Conservation (phyloP, 1,139 yeast genomes). For the Yamadazyma triangularis region DNA sequence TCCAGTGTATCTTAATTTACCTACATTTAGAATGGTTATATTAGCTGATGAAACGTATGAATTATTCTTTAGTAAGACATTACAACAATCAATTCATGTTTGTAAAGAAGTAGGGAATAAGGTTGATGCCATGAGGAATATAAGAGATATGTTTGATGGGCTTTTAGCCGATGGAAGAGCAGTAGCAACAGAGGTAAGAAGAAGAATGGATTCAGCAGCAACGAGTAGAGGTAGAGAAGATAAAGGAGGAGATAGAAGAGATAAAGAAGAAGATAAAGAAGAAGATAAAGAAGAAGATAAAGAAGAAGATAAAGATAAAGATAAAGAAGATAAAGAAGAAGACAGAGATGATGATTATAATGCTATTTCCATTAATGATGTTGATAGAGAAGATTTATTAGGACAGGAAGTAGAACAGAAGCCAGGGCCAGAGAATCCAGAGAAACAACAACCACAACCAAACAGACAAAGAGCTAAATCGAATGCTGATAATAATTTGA, state of each 20-base stretch:
- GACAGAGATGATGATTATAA: constrained; percentile 47
- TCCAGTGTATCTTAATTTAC: constrained; percentile 71
- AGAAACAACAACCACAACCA: background rate
- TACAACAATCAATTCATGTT: constrained; percentile 63
- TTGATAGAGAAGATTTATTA: constrained; percentile 41
- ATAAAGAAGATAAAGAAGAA: too few relatives aligned
- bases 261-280: constrained; percentile 14
- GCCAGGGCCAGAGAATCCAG: too few relatives aligned
- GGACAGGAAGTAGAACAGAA: too few relatives aligned
- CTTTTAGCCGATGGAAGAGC: constrained; percentile 87
- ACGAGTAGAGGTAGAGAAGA: constrained; percentile 16
- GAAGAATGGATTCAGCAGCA: constrained; percentile 75
- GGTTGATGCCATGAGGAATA: constrained; percentile 49
- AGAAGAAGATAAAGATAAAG: too few relatives aligned
- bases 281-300: too few relatives aligned
- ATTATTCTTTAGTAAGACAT: constrained; percentile 66
- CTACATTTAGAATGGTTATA: constrained; percentile 92
- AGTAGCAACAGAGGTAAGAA: constrained; percentile 83
- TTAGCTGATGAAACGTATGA: constrained; percentile 94
- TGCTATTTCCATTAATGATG: constrained; percentile 42
- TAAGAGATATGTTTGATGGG: constrained; percentile 88
- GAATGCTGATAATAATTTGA: constrained; percentile 14
- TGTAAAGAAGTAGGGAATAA: constrained; percentile 48
- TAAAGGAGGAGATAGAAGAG: constrained; percentile 24
- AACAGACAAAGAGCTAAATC: constrained; percentile 3